phyloP scores from a whole-genome alignment of 202 grass and related monocot species.

The Schoenoplectus triqueter region DNA sequence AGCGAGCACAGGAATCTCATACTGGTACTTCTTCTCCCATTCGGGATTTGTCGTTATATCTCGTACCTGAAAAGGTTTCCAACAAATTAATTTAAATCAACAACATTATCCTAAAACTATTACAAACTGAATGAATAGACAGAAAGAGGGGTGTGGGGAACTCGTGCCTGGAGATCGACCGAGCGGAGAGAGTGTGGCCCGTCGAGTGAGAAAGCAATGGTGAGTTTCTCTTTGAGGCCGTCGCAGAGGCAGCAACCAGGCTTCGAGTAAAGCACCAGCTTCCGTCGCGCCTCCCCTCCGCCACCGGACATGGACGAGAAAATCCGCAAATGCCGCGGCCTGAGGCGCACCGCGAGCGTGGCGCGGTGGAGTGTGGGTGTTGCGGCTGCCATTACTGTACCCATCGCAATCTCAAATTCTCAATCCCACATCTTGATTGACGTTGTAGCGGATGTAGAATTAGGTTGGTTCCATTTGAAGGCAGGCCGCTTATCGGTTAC shows the following conservation, averaged over 20 bases:
- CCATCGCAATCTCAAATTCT: conserved; percentile 15
- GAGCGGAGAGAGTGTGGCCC: conserved; percentile 65
- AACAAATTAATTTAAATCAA: conserved; percentile 10
- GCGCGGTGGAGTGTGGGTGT: conserved; percentile 21
- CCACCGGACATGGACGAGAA: conserved; percentile 39
- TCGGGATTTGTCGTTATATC: conserved; percentile 75
- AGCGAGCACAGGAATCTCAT: conserved; percentile 91
- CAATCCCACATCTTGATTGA: neutral
- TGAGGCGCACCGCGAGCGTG: conserved; percentile 36
- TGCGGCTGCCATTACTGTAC: conserved; percentile 31
- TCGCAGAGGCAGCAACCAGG: conserved; percentile 95
- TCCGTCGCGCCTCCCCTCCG: conserved; percentile 44
- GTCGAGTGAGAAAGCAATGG: conserved; percentile 60
- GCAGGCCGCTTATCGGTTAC: conserved; percentile 3
- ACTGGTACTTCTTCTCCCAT: conserved; percentile 80
- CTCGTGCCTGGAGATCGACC: conserved; percentile 69
- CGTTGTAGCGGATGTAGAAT: neutral
- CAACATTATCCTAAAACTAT: neutral
- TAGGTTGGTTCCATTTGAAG: conserved; percentile 46
- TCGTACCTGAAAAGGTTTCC: conserved; percentile 53
- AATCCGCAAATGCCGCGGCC: neutral
- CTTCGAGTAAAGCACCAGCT: conserved; percentile 75
- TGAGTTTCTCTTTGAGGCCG: conserved; percentile 89
- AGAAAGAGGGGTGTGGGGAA: neutral
- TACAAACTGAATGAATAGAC: neutral